Conservation (phyloP, 2,329 filamentous ascomycete genomes). For the Didymellaceae sp. region DNA sequence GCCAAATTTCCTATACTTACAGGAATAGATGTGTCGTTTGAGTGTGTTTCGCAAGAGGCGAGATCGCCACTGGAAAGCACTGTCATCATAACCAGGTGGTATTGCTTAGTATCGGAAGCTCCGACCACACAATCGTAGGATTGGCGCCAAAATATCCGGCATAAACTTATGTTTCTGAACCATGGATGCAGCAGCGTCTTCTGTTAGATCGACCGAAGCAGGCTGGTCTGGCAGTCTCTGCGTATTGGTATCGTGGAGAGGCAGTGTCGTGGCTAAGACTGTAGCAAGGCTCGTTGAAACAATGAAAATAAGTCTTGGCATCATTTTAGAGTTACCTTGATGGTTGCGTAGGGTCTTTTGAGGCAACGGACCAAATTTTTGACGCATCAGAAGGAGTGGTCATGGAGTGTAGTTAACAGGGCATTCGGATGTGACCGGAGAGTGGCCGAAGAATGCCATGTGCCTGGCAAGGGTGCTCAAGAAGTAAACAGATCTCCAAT, state of each 20-base stretch:
- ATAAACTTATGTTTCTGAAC: slow-evolving; percentile 12
- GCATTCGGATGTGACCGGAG: neutral
- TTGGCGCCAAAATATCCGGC: slow-evolving; percentile 4
- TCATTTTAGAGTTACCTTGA: neutral
- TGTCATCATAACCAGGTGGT: neutral
- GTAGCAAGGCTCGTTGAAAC: neutral
- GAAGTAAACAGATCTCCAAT: neutral
- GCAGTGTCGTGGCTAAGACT: neutral
- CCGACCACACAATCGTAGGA: slow-evolving; percentile 7
- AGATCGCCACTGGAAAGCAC: too few species aligned
- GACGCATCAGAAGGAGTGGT: neutral
- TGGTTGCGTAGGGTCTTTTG: too few species aligned
- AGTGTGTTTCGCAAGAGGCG: too few species aligned
- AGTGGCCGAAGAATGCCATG: slow-evolving; percentile 10
- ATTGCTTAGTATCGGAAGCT: neutral
- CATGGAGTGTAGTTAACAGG: neutral
- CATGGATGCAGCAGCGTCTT: neutral
- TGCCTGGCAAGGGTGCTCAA: neutral
- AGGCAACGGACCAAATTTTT: too few species aligned
- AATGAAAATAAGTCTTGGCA: neutral
- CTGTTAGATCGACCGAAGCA: neutral
- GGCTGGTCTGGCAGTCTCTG: slow-evolving; percentile 15
- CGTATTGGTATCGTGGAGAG: slow-evolving; percentile 15
- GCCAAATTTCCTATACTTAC: too few species aligned
- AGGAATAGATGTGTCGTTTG: too few species aligned